Percentiles rank a stretch among this genome's conserved stretches.
Evolutionary conservation across 257 asterid genomes (phyloP).

Genomic region (Solanum sejunctum): DNA sequence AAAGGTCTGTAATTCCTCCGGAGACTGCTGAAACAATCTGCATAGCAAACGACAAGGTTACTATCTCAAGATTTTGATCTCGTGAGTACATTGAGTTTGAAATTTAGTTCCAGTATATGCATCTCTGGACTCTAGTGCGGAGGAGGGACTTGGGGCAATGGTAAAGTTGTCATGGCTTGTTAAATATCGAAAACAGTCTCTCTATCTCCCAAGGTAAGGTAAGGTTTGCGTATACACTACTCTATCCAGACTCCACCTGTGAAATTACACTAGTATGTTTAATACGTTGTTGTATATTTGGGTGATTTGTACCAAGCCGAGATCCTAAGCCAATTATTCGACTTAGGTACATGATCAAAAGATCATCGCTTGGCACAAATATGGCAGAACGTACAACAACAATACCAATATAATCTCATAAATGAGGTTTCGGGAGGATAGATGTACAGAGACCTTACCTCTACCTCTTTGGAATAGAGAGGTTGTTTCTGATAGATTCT

Average conservation of each 20-base stretch:
- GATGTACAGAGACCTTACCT: background rate
- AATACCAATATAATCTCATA: background rate
- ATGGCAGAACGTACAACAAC: background rate
- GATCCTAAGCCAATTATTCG: background rate
- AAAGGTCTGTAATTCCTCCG: conserved; percentile 88
- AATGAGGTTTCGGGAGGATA: background rate
- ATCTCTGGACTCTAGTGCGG: background rate
- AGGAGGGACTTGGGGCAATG: too few relatives aligned
- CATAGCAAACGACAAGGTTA: background rate
- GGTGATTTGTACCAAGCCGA: background rate
- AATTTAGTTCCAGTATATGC: background rate
- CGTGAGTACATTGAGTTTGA: background rate
- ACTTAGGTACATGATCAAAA: background rate
- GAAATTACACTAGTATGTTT: background rate
- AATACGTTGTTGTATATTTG: background rate
- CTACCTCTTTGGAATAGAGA: background rate
- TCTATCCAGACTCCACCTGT: background rate
- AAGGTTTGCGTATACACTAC: background rate
- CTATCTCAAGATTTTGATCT: background rate
- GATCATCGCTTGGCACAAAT: background rate
- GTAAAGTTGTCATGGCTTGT: too few relatives aligned
- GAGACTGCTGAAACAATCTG: conserved; percentile 92
- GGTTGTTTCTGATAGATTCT: background rate
- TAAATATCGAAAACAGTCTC: background rate
- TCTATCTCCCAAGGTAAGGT: background rate